Percentiles rank a stretch among this genome's conserved stretches.
These are phyloP conservation scores for Pestalotiopsis sp. DNA, from an alignment of 2,329 filamentous ascomycete species.

Conservation along the genomic window DNA sequence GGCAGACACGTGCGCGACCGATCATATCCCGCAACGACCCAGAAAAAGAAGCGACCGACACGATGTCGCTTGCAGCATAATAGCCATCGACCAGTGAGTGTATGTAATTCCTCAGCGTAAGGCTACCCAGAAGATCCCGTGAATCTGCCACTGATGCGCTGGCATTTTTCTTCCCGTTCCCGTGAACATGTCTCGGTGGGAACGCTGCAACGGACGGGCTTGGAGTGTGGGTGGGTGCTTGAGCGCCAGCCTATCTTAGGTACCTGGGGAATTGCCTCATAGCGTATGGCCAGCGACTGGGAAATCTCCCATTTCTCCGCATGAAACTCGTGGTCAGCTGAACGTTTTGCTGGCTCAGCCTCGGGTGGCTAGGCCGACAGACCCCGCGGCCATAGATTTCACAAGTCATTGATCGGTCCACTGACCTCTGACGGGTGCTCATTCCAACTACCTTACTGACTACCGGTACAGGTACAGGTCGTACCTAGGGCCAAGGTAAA, in stretches of 20 bases:
- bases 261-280: constrained; percentile 10
- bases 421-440: background rate
- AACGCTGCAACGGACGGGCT: background rate
- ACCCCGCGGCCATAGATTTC: background rate
- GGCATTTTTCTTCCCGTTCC: constrained; percentile 12
- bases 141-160: constrained; percentile 10
- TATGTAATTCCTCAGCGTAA: background rate
- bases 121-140: constrained; percentile 2
- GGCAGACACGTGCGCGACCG: constrained; percentile 1
- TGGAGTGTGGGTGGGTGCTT: background rate
- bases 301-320: constrained; percentile 18
- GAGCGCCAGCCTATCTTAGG: background rate
- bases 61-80: background rate
- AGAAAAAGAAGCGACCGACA: background rate
- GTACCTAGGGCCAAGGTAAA: background rate
- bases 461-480: background rate
- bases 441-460: background rate
- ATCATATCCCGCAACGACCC: background rate
- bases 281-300: constrained; percentile 10
- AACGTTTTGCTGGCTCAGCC: constrained; percentile 19
- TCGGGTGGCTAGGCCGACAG: constrained; percentile 9
- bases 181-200: constrained; percentile 13
- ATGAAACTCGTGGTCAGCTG: constrained; percentile 25
- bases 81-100: background rate
- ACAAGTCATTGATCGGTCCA: background rate